phyloP scores from a whole-genome alignment of 257 asterid genomes.

The Mentha longifolia region DNA sequence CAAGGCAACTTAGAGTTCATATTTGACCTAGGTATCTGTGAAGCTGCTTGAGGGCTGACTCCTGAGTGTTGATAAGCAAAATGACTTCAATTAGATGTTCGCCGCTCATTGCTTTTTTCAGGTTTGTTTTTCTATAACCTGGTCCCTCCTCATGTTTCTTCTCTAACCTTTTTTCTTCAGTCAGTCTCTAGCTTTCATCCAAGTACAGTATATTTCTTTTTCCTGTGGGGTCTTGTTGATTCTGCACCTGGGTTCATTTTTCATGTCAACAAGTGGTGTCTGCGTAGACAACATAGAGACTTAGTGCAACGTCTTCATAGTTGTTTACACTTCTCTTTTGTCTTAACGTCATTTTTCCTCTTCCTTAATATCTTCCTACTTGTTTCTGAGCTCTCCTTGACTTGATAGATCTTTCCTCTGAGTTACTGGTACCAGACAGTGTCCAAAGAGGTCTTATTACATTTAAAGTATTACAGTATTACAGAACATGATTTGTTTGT shows the following conservation, averaged over 20 bases:
- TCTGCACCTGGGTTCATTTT: constrained; percentile 23
- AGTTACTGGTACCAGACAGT: constrained; percentile 17
- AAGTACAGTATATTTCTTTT: neutral
- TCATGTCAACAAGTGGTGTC: constrained; percentile 10
- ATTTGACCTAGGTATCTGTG: constrained; percentile 45
- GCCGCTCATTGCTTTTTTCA: constrained; percentile 35
- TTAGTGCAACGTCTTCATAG: neutral
- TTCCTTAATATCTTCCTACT: neutral
- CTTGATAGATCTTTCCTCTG: neutral
- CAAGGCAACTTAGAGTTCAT: constrained; percentile 39
- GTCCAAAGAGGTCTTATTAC: neutral
- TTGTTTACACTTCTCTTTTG: neutral
- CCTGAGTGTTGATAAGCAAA: constrained; percentile 37
- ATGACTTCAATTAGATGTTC: constrained; percentile 37
- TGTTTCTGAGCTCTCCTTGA: constrained; percentile 1
- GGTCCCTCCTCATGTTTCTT: constrained; percentile 33
- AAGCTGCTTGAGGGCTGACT: constrained; percentile 41
- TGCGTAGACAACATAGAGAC: neutral
- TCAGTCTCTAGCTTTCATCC: constrained; percentile 23
- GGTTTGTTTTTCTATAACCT: constrained; percentile 42
- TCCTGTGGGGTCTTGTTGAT: constrained; percentile 18
- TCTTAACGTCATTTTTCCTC: neutral
- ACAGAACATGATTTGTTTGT: neutral
- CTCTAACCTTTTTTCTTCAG: constrained; percentile 29
- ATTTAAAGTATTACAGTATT: neutral